Base-by-base conservation (phyloP, 164 flowering plant genomes). In the Dillenia turbinata region DNA sequence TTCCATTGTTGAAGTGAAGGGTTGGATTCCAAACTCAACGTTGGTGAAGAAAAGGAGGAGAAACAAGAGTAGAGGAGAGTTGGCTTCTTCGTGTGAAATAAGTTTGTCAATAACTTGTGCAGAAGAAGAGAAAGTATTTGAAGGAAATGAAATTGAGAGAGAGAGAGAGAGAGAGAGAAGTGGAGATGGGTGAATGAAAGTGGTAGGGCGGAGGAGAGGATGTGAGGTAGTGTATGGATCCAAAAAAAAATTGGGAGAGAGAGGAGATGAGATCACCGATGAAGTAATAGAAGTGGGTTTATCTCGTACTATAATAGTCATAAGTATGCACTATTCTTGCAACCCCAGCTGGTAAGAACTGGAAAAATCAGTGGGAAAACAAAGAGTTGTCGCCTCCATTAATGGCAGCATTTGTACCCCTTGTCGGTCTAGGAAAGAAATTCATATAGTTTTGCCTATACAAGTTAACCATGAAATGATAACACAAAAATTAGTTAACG, bases 331-430 rank as follows among this genome's bases (percentile, higher is more conserved):
- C 55, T 61, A 66, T 69, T 67, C 60, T 66, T 69, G 68, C 68
- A 75, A 69, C 74, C 68, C 65, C 61, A 59, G 60, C 66, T 26
- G 65, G 63, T 54, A 69, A 52, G 56, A 52, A 45, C 76, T 74
- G 75, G 73, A 79, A 71, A 72, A 63, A 79, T 78, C 70, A 68
- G 69, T 65, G 60, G 71, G 81, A 81, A 80, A 82, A 82, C 86
- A 56, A 79, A 78, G 67, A 33, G 67, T 65, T 88, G 89, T 78
- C 90, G 70, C 75, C 82, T 74, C 76, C 79, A 78, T 71, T 78
- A 75, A 76, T 73, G 81, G 79, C 81, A 79, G 73, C 73, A 72
- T 68, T 71, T 9, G 59, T 75, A 68, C 64, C 68, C 24, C 50
- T 69, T 83, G 86, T 83, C 84, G 83, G 85, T 77, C 65, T 61